Evolutionary conservation across 31 red algal genomes (phyloP), one percentile per base, ranked within the genome.

Genomic region (Odonthalia washingtoniensis): DNA sequence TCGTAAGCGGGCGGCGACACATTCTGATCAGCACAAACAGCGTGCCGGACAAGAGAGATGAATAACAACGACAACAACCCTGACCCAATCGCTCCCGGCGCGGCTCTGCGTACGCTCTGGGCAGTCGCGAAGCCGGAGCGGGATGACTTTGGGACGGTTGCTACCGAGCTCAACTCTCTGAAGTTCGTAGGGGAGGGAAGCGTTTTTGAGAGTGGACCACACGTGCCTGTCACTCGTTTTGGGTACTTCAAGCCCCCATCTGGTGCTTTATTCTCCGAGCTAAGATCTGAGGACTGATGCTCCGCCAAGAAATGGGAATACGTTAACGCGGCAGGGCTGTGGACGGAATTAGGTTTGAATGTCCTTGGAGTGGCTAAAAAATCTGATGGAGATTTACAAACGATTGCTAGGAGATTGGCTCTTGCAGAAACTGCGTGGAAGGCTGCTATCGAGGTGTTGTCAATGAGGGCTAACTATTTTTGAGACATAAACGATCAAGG

Each of bases 401-500:
- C 30, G 1, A 53, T 80, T 24, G 38, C 3, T 1, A 2, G 77
- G 1, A 32, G 18, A 5, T 34, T 62, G 31, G 46, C 77, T 1
- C 46, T 80, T n/a, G 46, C 24, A 1, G 45, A 80, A 30, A 65
- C 4, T 1, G 18, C 49, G 5, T 39, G 61, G 12, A 80, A 80
- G 30, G 77, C 77, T 1, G 1, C 3, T 2, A 12, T 80, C 52
- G 77, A 80, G 34, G 14, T 80, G 1, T n/a, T 64, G 27, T 40
- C 38, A 1, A 80, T 80, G 77, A 9, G 77, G 1, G 77, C 77
- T 5, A 46, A 80, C 38, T 80, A 80, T 57, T 80, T 80, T 39
- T 57, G 77, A 2, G 77, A 80, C 49, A 80, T 80, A 37, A 80
- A 18, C 2, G 77, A 80, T 4, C 49, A 80, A 26, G 77, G 77